Conservation (phyloP, 1,139 yeast genomes). For the Pichia sp. region DNA sequence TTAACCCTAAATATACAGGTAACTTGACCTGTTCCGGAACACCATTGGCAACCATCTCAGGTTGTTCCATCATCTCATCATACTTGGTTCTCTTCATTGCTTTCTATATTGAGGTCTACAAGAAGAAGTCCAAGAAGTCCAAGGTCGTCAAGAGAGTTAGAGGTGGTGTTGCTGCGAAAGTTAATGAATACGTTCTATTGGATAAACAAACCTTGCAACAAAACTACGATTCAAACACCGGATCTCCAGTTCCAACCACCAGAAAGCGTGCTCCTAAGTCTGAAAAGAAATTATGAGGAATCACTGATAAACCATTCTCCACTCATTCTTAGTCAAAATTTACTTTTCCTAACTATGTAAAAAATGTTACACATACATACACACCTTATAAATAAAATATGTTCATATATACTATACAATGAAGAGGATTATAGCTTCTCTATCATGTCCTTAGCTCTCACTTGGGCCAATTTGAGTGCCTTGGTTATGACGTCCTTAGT, state of each 20-base stretch:
- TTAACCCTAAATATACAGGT: constrained; percentile 59
- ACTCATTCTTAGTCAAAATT: neutral
- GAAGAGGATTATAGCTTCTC: constrained; percentile 5
- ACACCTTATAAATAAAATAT: neutral
- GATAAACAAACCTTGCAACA: constrained; percentile 32
- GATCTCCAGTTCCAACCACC: constrained; percentile 26
- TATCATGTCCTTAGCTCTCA: constrained; percentile 32
- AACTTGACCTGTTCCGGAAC: constrained; percentile 88
- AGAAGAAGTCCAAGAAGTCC: constrained; percentile 38
- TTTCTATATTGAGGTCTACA: constrained; percentile 86
- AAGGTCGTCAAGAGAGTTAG: constrained; percentile 59
- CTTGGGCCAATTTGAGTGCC: constrained; percentile 40
- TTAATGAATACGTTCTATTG: constrained; percentile 57
- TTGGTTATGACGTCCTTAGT: constrained; percentile 39
- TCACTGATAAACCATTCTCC: neutral
- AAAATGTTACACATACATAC: neutral
- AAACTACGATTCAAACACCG: constrained; percentile 28
- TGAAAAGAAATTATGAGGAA: constrained; percentile 4
- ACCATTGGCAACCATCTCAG: constrained; percentile 86
- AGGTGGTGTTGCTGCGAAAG: constrained; percentile 77
- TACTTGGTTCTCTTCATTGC: constrained; percentile 88
- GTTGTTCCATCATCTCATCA: constrained; percentile 82
- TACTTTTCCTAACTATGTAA: neutral
- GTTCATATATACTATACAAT: neutral
- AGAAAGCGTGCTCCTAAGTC: constrained; percentile 21